Conservation (phyloP, 2,329 filamentous ascomycete genomes). For the Trichoderma breve region DNA sequence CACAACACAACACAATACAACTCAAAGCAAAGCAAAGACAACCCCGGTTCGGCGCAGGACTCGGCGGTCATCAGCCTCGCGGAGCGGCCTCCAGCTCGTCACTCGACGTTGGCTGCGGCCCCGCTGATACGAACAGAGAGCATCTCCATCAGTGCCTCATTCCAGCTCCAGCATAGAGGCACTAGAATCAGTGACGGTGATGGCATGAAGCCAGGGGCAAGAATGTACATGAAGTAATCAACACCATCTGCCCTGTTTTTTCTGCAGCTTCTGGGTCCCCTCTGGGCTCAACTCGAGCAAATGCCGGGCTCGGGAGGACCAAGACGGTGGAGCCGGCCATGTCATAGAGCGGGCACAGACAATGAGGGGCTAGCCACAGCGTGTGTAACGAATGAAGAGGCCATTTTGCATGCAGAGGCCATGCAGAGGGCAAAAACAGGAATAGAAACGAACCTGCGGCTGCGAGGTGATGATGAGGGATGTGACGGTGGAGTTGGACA, state of each 20-base stretch:
- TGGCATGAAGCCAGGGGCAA: neutral
- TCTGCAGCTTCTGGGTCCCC: neutral
- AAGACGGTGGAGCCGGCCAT: slow-evolving; percentile 5
- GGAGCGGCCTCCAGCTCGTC: neutral
- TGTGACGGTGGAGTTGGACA: slow-evolving; percentile 16
- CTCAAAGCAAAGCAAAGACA: neutral
- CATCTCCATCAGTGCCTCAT: neutral
- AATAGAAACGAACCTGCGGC: neutral
- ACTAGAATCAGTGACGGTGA: neutral
- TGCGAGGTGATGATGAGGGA: slow-evolving; percentile 1
- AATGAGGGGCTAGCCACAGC: slow-evolving; percentile 4
- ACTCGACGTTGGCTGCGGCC: neutral
- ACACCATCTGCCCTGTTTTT: slow-evolving; percentile 2
- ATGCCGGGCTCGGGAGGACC: slow-evolving; percentile 7
- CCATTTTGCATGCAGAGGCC: neutral
- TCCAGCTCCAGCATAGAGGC: neutral
- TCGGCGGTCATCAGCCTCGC: neutral
- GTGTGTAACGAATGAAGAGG: neutral
- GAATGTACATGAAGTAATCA: neutral
- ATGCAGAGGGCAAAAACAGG: neutral
- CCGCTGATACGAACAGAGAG: neutral
- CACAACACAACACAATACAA: neutral
- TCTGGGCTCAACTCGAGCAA: neutral
- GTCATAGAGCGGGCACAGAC: slow-evolving; percentile 13
- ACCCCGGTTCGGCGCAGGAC: neutral